Conservation (phyloP, 257 asterid genomes). For the Penstemon eatonii region DNA sequence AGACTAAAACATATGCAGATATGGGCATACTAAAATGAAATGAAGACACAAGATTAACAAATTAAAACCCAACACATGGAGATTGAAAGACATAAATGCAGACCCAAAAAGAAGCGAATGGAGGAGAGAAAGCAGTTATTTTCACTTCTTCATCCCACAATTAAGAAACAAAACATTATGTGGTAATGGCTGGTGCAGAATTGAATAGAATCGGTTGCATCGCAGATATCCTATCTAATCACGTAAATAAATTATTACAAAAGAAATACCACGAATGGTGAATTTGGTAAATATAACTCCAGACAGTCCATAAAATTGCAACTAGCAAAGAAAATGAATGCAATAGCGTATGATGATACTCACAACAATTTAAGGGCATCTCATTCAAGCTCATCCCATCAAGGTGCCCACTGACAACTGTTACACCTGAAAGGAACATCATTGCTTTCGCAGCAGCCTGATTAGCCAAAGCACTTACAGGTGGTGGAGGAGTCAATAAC, state of each 20-base stretch:
- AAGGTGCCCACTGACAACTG: constrained; percentile 76
- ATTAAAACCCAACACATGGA: not conserved
- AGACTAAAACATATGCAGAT: not conserved
- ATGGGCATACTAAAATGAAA: constrained; percentile 9
- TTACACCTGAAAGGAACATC: constrained; percentile 80
- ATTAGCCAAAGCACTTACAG: constrained; percentile 79
- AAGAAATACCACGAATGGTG: constrained; percentile 4
- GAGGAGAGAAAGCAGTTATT: not conserved
- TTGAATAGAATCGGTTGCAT: constrained; percentile 1
- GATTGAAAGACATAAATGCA: not conserved
- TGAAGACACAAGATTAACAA: not conserved
- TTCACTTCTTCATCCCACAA: constrained; percentile 10
- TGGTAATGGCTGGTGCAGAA: constrained; percentile 10
- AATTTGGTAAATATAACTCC: not conserved
- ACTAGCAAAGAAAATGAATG: too few species aligned
- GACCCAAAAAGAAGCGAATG: too few species aligned
- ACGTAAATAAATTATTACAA: constrained; percentile 6
- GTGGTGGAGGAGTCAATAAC: constrained; percentile 78
- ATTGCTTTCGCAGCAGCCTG: constrained; percentile 95
- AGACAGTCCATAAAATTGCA: too few species aligned
- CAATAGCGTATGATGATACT: constrained; percentile 37
- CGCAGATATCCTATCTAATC: not conserved
- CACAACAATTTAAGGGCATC: constrained; percentile 73
- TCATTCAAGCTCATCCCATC: constrained; percentile 87
- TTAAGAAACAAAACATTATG: not conserved